Evolutionary conservation across 148 eudicot species (phyloP).

Genomic region (Vaccinium vitisidaea): DNA sequence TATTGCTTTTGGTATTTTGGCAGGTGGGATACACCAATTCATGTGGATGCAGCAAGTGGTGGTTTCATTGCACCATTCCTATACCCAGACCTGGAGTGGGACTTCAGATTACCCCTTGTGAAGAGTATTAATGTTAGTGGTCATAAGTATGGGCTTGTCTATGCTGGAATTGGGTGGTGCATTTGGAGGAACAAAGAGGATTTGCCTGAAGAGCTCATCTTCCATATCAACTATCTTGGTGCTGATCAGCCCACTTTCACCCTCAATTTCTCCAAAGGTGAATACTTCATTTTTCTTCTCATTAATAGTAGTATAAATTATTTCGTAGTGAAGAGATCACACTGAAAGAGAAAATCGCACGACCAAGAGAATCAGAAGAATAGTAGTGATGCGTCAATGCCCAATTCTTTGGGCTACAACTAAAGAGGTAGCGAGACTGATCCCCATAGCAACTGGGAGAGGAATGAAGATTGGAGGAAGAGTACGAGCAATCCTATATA

Average conservation of each 20-base stretch:
- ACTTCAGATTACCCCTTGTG: constrained; percentile 59
- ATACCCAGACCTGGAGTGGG: constrained; percentile 76
- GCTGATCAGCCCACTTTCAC: constrained; percentile 81
- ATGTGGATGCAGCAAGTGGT: constrained; percentile 85
- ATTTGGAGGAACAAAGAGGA: constrained; percentile 71
- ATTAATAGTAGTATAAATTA: not conserved
- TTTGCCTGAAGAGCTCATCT: constrained; percentile 80
- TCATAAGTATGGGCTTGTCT: constrained; percentile 73
- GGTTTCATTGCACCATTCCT: constrained; percentile 78
- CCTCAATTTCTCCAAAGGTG: constrained; percentile 79
- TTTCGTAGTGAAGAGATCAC: not conserved
- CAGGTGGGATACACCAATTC: constrained; percentile 83
- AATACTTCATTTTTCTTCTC: not conserved
- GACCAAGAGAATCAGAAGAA: not conserved
- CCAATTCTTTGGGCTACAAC: not conserved
- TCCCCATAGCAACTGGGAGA: not conserved
- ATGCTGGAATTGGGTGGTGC: constrained; percentile 78
- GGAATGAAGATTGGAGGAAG: not conserved
- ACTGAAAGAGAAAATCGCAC: not conserved
- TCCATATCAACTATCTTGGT: constrained; percentile 76
- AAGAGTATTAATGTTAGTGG: constrained; percentile 80
- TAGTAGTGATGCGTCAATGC: not conserved
- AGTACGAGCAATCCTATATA: not conserved
- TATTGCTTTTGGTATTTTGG: not conserved
- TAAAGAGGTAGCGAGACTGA: not conserved